A percentile compares a stretch with the other conserved stretches of the same genome.
Evolutionary conservation across 2,329 filamentous ascomycete genomes (phyloP).

Genomic region (Pleurostoma richardsiae): DNA sequence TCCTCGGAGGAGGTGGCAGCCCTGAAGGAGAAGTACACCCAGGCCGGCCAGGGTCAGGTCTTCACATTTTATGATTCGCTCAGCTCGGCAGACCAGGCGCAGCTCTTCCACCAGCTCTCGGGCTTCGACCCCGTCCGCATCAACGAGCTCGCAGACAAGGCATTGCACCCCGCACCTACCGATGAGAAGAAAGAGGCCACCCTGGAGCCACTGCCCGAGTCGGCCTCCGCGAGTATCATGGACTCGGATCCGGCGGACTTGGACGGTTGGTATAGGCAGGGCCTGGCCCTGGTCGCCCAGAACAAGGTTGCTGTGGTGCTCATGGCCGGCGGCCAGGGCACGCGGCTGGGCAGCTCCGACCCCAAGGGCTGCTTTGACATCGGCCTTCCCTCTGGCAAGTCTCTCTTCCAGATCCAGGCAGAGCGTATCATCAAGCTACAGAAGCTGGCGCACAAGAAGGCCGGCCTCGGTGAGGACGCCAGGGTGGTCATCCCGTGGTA

Average conservation of each 20-base stretch:
- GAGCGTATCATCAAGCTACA: constrained; percentile 89
- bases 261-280: constrained; percentile 76
- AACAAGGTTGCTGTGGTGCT: constrained; percentile 82
- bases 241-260: constrained; percentile 78
- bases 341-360: constrained; percentile 85
- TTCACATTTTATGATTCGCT: constrained; percentile 86
- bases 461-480: constrained; percentile 40
- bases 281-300: constrained; percentile 73
- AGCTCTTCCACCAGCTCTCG: constrained; percentile 76
- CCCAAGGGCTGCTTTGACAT: constrained; percentile 99
- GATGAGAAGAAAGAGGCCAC: constrained; percentile 42
- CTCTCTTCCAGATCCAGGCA: constrained; percentile 94
- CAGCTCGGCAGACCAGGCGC: constrained; percentile 64
- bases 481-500: constrained; percentile 85
- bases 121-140: constrained; percentile 80
- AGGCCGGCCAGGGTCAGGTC: constrained; percentile 74
- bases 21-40: constrained; percentile 67
- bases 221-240: constrained; percentile 83
- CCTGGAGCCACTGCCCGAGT: constrained; percentile 84
- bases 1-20: constrained; percentile 60
- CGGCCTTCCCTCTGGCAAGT: constrained; percentile 86
- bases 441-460: constrained; percentile 68
- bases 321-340: constrained; percentile 97
- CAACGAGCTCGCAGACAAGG: constrained; percentile 78
- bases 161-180: constrained; percentile 69